Evolutionary conservation across 1,284 basidiomycete species (phyloP), one percentile per base, ranked within the genome.

Genomic region (Omphalotus olearius): DNA sequence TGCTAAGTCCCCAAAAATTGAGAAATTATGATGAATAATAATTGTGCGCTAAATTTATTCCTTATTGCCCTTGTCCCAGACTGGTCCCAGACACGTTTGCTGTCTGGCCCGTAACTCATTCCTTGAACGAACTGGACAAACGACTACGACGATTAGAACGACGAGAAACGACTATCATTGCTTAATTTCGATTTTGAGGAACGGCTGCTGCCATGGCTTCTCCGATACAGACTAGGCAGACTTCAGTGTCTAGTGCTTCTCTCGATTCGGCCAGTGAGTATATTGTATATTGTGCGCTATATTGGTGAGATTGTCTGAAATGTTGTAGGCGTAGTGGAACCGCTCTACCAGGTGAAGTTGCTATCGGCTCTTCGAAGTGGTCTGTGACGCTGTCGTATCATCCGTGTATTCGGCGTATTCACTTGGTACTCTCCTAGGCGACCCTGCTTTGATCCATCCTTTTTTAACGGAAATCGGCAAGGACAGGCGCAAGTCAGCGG

Each of bases 391-490:
- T 28, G 16, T 7, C 2, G 16, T 6, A 16, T 16, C n/a, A 18
- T 6, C 26, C 10, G 7, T 28, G 25, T 45, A n/a, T 14, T 33
- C 9, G 30, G 30, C 30, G 26, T 18, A 7, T 42, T 45, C 4
- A 30, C 25, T 45, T 13, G 30, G 14, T 45, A 45, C 26, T 20
- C 45, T 45, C 17, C n/a, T 64, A 79, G 89, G 89, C 40, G 87
- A 93, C 61, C 82, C 88, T 0, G 76, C 83, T 4, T 73, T 81
- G 17, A 88, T 94, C n/a, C 87, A 91, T 60, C 87, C 89, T 2
- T 90, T 93, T 63, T 74, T 94, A n/a, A 66, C 83, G 6, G 88
- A 91, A 62, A 83, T 93, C 47, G 73, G 75, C 49, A 81, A 82
- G 64, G 78, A 86, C 58, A 76, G 74, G 57, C 72, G 79, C 17